These are phyloP conservation scores for Haplographium delicatum DNA, from an alignment of 495 filamentous ascomycete genomes.

Conservation along the genomic window DNA sequence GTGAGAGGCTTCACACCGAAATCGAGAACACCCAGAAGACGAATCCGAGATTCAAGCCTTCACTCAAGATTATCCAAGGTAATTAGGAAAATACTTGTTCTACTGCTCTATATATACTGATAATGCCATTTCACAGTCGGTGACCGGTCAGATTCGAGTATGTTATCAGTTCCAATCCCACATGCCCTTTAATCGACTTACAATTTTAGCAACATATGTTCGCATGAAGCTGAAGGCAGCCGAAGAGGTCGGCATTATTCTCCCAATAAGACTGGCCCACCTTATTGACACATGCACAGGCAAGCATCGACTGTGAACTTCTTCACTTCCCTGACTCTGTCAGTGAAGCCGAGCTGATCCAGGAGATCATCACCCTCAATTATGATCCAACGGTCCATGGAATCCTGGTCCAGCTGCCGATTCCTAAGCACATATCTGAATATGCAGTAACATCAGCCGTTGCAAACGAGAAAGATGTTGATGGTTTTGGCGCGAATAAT, in stretches of 20 bases:
- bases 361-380: slow-evolving; percentile 75
- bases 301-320: slow-evolving; percentile 82
- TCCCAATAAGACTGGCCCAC: neutral
- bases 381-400: slow-evolving; percentile 84
- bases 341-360: slow-evolving; percentile 79
- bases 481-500: slow-evolving; percentile 90
- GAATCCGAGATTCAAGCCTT: slow-evolving; percentile 84
- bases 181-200: slow-evolving; percentile 2
- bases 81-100: slow-evolving; percentile 30
- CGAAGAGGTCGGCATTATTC: slow-evolving; percentile 59
- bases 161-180: slow-evolving; percentile 28
- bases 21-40: slow-evolving; percentile 74
- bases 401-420: slow-evolving; percentile 87
- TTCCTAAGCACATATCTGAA: slow-evolving; percentile 85
- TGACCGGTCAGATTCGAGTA: slow-evolving; percentile 87
- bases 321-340: slow-evolving; percentile 75
- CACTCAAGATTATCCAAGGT: slow-evolving; percentile 91
- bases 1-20: slow-evolving; percentile 68
- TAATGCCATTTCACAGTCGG: slow-evolving; percentile 61
- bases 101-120: no score
- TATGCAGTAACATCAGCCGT: slow-evolving; percentile 85
- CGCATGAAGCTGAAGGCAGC: slow-evolving; percentile 99
- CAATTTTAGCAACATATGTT: slow-evolving; percentile 80
- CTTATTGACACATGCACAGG: slow-evolving; percentile 42
- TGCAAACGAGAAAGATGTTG: slow-evolving; percentile 91